A percentile compares a stretch with the other conserved stretches of the same genome.
Evolutionary conservation across 495 filamentous ascomycete species (phyloP).

Genomic region (Aspergillus heteromorphus): DNA sequence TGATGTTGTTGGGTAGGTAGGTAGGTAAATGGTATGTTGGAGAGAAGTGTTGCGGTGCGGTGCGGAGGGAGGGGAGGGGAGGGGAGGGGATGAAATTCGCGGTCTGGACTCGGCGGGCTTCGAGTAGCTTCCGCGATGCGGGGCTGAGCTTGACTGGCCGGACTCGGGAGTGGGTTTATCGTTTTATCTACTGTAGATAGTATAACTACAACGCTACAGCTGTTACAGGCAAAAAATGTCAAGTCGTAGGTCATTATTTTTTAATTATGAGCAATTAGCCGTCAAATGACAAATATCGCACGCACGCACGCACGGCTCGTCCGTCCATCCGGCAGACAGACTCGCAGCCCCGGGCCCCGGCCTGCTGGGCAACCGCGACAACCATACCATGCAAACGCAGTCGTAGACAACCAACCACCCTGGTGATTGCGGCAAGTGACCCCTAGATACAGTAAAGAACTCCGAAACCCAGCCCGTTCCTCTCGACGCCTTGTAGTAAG

Average conservation of each 20-base stretch:
- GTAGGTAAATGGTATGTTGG: background rate
- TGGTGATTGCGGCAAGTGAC: background rate
- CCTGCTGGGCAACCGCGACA: background rate
- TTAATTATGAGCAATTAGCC: background rate
- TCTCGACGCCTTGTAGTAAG: background rate
- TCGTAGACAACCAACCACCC: background rate
- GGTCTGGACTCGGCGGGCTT: background rate
- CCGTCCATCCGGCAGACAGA: background rate
- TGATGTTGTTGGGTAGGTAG: no score
- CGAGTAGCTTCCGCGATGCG: slow-evolving; percentile 1
- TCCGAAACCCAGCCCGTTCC: background rate
- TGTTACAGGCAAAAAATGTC: no score
- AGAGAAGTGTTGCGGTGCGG: no score
- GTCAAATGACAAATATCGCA: background rate
- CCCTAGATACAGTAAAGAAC: background rate
- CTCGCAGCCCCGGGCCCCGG: background rate
- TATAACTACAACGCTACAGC: no score
- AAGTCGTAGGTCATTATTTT: slow-evolving; percentile 14
- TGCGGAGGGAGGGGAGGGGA: background rate
- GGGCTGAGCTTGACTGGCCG: no score
- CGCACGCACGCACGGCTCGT: no score
- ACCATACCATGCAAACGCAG: background rate
- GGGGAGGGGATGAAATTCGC: background rate
- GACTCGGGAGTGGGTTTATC: no score
- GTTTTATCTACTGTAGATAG: no score